A percentile compares a stretch with the other conserved stretches of the same genome.
Evolutionary conservation across 2,329 filamentous ascomycete genomes (phyloP).

Genomic region (Coniochaeta hoffmannii): DNA sequence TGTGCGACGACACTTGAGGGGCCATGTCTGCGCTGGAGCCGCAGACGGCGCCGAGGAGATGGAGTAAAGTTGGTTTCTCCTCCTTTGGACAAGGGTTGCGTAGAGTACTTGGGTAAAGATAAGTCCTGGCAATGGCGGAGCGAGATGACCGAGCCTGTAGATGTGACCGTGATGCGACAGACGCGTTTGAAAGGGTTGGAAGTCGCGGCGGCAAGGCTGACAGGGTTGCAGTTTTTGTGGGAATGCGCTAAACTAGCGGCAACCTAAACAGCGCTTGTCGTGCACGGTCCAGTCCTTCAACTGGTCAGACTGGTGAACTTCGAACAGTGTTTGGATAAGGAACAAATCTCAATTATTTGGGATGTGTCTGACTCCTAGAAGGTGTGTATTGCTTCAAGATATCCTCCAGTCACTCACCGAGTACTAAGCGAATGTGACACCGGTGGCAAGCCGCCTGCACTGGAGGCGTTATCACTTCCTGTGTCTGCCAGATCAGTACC

Average conservation of each 20-base stretch:
- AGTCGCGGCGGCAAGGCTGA: background rate
- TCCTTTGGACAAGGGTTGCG: background rate
- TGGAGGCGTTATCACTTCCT: too few relatives aligned
- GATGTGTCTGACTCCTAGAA: too few relatives aligned
- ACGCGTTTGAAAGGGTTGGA: background rate
- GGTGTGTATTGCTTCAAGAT: too few relatives aligned
- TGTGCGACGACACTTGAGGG: slow-evolving; percentile 18
- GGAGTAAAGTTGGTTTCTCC: background rate
- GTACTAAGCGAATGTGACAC: too few relatives aligned
- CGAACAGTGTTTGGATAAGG: too few relatives aligned
- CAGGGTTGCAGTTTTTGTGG: background rate
- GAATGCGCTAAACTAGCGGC: background rate
- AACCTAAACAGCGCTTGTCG: background rate
- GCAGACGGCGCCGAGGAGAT: background rate
- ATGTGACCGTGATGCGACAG: background rate
- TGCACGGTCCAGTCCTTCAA: background rate
- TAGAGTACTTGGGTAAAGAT: background rate
- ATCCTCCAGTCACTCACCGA: too few relatives aligned
- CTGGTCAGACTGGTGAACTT: too few relatives aligned
- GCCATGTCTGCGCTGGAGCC: slow-evolving; percentile 18
- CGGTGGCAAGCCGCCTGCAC: too few relatives aligned
- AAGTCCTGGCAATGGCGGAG: background rate
- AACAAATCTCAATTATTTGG: too few relatives aligned
- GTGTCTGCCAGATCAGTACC: too few relatives aligned
- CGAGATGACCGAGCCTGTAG: background rate